Evolutionary conservation across 192 early-diverging fungal species (phyloP).

Genomic region (Coemansia sp.): DNA sequence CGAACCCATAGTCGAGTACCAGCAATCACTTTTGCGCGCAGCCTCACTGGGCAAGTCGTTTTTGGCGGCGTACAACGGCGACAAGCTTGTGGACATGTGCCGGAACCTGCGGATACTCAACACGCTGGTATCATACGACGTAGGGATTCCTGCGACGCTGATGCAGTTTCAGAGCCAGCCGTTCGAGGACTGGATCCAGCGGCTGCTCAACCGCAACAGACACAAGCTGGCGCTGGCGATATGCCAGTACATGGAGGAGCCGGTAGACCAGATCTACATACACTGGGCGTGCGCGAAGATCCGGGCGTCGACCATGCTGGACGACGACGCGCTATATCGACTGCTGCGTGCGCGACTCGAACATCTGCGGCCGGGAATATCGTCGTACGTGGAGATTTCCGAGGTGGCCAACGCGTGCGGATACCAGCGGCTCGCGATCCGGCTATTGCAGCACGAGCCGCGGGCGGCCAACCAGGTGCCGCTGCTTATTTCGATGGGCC

Average conservation of each 20-base stretch:
- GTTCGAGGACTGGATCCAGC: slow-evolving; percentile 77
- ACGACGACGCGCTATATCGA: slow-evolving; percentile 83
- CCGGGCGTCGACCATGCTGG: slow-evolving; percentile 67
- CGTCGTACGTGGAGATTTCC: slow-evolving; percentile 89
- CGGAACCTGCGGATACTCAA: slow-evolving; percentile 86
- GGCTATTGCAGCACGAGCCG: slow-evolving; percentile 92
- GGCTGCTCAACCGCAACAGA: slow-evolving; percentile 78
- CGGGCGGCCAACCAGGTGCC: slow-evolving; percentile 93
- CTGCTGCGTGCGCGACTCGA: slow-evolving; percentile 78
- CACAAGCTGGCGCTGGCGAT: slow-evolving; percentile 85
- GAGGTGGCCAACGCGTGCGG: slow-evolving; percentile 85
- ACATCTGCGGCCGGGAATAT: slow-evolving; percentile 60
- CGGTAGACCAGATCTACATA: slow-evolving; percentile 78
- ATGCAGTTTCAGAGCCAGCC: slow-evolving; percentile 72
- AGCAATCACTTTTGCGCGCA: slow-evolving; percentile 78
- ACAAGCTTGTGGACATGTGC: slow-evolving; percentile 87
- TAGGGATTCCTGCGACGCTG: slow-evolving; percentile 90
- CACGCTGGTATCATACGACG: slow-evolving; percentile 75
- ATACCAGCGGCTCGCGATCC: slow-evolving; percentile 71
- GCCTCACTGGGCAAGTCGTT: slow-evolving; percentile 95
- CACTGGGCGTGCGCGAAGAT: slow-evolving; percentile 99
- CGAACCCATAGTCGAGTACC: slow-evolving; percentile 74
- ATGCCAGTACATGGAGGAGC: slow-evolving; percentile 80
- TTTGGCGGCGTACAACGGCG: slow-evolving; percentile 79
- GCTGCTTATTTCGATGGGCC: slow-evolving; percentile 87